phyloP scores from a whole-genome alignment of 2,329 filamentous ascomycete genomes.

The Alternaria gaisen region DNA sequence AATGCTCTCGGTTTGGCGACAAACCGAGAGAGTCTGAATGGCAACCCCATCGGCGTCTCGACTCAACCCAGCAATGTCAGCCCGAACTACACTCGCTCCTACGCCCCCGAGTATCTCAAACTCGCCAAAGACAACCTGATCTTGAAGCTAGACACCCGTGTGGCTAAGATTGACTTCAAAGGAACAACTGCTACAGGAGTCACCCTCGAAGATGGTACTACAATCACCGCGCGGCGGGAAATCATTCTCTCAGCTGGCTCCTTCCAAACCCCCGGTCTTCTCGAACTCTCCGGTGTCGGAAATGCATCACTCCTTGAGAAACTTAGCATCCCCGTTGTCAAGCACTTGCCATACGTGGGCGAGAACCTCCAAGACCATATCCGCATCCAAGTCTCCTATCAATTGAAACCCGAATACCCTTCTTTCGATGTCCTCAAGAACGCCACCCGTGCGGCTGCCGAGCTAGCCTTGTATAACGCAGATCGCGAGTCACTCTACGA shows the following conservation, averaged over 20 bases:
- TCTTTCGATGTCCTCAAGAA: constrained; percentile 38
- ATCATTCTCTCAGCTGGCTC: constrained; percentile 41
- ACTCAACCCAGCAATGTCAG: constrained; percentile 61
- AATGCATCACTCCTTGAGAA: constrained; percentile 24
- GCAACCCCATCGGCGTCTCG: constrained; percentile 61
- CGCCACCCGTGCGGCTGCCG: constrained; percentile 48
- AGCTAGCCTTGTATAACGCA: constrained; percentile 51
- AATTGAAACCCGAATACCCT: constrained; percentile 33
- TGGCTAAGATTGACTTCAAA: constrained; percentile 52
- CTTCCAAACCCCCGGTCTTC: constrained; percentile 36
- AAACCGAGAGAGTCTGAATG: constrained; percentile 59
- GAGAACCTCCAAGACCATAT: constrained; percentile 49
- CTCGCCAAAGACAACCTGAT: constrained; percentile 56
- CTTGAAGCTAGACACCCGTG: constrained; percentile 50
- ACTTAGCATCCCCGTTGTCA: constrained; percentile 30
- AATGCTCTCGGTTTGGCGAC: constrained; percentile 55
- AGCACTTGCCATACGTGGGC: constrained; percentile 34
- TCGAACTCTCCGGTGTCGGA: constrained; percentile 40
- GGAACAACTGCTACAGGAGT: constrained; percentile 43
- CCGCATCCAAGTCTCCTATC: constrained; percentile 35
- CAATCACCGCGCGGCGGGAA: constrained; percentile 41
- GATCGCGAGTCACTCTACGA: constrained; percentile 51
- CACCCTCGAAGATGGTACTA: constrained; percentile 40
- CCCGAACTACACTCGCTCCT: constrained; percentile 60
- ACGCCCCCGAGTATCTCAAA: constrained; percentile 57